These are phyloP conservation scores for Mucor indicus DNA, from an alignment of 371 early-diverging fungal species.

Conservation along the genomic window DNA sequence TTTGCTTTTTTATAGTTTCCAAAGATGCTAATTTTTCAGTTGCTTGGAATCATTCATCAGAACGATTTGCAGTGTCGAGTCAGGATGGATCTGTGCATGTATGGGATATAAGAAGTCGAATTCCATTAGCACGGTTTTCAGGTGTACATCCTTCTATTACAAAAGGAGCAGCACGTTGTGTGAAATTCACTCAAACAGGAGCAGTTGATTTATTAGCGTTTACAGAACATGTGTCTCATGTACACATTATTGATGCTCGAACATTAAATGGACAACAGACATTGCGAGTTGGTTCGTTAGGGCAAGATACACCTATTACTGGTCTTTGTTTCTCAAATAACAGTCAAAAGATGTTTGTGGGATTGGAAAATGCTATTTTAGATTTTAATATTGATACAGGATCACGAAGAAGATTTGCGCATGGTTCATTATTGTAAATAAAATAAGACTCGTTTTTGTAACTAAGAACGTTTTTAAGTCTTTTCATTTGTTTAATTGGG, in stretches of 20 bases:
- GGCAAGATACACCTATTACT: slow-evolving; percentile 73
- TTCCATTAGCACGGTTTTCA: slow-evolving; percentile 42
- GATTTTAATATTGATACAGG: slow-evolving; percentile 58
- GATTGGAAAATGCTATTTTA: slow-evolving; percentile 59
- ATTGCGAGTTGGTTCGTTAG: slow-evolving; percentile 51
- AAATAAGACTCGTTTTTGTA: background rate
- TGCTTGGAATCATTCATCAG: slow-evolving; percentile 70
- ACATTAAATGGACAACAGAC: slow-evolving; percentile 75
- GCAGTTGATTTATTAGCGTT: slow-evolving; percentile 80
- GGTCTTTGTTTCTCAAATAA: slow-evolving; percentile 80
- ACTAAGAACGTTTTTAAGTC: too few species aligned
- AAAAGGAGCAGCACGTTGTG: slow-evolving; percentile 81
- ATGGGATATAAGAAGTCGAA: slow-evolving; percentile 52
- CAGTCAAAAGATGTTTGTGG: slow-evolving; percentile 76
- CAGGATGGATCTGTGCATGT: slow-evolving; percentile 86
- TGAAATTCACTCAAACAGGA: slow-evolving; percentile 80
- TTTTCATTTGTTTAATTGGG: slow-evolving; percentile 3
- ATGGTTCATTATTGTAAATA: slow-evolving; percentile 44
- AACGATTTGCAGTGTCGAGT: slow-evolving; percentile 75
- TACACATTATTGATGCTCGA: slow-evolving; percentile 84
- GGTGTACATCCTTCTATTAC: slow-evolving; percentile 56
- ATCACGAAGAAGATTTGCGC: slow-evolving; percentile 55
- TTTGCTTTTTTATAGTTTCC: too few species aligned
- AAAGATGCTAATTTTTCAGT: slow-evolving; percentile 35
- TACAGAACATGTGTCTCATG: slow-evolving; percentile 84